Evolutionary conservation across 163 green algal species (phyloP).

Genomic region (Chloroidium sp.): DNA sequence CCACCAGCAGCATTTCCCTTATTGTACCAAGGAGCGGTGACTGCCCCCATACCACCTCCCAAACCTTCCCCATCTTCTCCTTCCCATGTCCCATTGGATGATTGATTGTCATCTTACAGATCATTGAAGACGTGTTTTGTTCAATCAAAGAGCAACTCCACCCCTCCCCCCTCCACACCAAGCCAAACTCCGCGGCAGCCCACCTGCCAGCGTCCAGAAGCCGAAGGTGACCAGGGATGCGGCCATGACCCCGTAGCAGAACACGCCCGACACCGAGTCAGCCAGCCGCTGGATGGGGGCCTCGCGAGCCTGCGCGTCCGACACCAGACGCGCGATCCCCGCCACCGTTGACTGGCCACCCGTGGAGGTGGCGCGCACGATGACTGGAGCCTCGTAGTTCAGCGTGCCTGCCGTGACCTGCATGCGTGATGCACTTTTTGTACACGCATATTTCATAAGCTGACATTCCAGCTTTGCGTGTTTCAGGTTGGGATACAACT

Average conservation of each 20-base stretch:
- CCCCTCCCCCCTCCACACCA: neutral
- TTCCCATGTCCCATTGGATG: too few species aligned
- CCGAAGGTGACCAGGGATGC: constrained; percentile 66
- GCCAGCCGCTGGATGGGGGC: constrained; percentile 87
- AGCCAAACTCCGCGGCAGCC: neutral
- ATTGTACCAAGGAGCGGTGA: too few species aligned
- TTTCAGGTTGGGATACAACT: too few species aligned
- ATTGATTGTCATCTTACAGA: too few species aligned
- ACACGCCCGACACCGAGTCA: constrained; percentile 77
- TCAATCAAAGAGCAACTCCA: too few species aligned
- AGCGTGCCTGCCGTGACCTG: constrained; percentile 76
- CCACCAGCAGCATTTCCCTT: too few species aligned
- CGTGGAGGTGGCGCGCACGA: constrained; percentile 56
- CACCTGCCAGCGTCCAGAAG: constrained; percentile 69
- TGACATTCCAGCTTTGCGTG: too few species aligned
- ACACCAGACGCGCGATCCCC: constrained; percentile 60
- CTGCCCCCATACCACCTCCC: too few species aligned
- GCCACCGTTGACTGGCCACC: constrained; percentile 60
- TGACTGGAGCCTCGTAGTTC: constrained; percentile 70
- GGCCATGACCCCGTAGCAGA: constrained; percentile 82
- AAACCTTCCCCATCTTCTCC: too few species aligned
- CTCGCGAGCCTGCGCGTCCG: constrained; percentile 63
- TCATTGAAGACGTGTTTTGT: too few species aligned
- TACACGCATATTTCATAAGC: too few species aligned
- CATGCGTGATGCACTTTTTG: too few species aligned